Evolutionary conservation across 371 early-diverging fungal genomes (phyloP).

Genomic region (Batrachochytrium dendrobatidis): DNA sequence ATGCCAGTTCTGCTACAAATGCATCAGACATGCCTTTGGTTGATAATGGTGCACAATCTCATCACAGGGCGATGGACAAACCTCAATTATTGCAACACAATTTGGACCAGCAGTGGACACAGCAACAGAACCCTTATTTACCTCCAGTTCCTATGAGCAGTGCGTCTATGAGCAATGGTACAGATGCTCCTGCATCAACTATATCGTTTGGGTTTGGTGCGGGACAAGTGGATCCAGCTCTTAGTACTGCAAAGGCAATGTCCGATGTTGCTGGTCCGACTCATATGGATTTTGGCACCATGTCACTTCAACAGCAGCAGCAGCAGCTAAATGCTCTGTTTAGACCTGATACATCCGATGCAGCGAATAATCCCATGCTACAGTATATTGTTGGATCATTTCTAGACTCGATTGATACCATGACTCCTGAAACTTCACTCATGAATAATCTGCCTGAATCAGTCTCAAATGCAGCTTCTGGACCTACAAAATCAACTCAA

Average conservation of each 20-base stretch:
- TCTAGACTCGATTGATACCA: slow-evolving; percentile 29
- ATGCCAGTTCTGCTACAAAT: too few relatives aligned
- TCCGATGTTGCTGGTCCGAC: slow-evolving; percentile 6
- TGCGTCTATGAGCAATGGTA: background rate
- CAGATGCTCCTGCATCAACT: background rate
- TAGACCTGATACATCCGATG: too few relatives aligned
- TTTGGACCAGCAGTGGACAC: background rate
- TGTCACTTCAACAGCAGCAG: slow-evolving; percentile 6
- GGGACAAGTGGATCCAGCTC: background rate
- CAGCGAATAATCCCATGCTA: slow-evolving; percentile 22
- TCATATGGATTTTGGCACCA: slow-evolving; percentile 1
- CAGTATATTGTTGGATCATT: slow-evolving; percentile 39
- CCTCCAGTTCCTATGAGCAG: too few relatives aligned
- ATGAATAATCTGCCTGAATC: too few relatives aligned
- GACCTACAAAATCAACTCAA: too few relatives aligned
- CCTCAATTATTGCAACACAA: background rate
- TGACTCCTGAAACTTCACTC: slow-evolving; percentile 20
- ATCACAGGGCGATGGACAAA: too few relatives aligned
- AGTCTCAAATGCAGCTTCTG: too few relatives aligned
- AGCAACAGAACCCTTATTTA: background rate
- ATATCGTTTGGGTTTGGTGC: background rate
- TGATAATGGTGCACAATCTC: too few relatives aligned
- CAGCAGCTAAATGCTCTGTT: too few relatives aligned
- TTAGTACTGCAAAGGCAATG: background rate
- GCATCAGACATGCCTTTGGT: too few relatives aligned